Percentiles rank a stretch among this genome's conserved stretches.
Conservation (phyloP, 2,329 filamentous ascomycete species). For the Chaetomium sp. region DNA sequence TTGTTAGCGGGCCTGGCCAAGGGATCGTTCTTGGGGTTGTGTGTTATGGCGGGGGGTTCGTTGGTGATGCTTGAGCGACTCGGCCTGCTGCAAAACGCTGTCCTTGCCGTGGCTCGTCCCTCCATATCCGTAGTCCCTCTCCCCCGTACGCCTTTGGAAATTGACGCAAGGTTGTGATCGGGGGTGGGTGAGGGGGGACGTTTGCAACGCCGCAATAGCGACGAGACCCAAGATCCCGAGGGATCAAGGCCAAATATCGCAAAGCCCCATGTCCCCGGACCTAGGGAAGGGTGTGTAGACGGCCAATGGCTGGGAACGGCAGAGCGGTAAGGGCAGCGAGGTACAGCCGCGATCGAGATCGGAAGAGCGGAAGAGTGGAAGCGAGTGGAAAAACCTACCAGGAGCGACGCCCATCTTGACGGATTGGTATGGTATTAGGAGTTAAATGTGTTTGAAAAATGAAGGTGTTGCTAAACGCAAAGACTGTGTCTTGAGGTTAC, state of each 20-base stretch:
- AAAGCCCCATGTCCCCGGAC: not conserved
- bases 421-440: slow-evolving; percentile 16
- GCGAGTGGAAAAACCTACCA: slow-evolving; percentile 28
- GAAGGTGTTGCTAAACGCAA: slow-evolving; percentile 14
- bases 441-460: slow-evolving; percentile 13
- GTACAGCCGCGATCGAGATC: slow-evolving; percentile 3
- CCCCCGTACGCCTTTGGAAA: slow-evolving; percentile 9
- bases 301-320: slow-evolving; percentile 21
- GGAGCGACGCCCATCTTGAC: slow-evolving; percentile 34
- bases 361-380: not conserved
- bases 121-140: not conserved
- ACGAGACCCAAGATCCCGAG: not conserved
- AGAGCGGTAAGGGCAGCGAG: slow-evolving; percentile 2
- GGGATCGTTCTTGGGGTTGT: not conserved
- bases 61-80: not conserved
- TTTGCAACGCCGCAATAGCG: not conserved
- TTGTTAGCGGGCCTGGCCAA: slow-evolving; percentile 4
- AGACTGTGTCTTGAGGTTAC: slow-evolving; percentile 7
- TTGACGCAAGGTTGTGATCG: slow-evolving; percentile 10
- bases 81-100: not conserved
- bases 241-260: not conserved
- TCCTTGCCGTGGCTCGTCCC: not conserved
- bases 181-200: not conserved
- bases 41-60: not conserved
- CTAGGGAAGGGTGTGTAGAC: slow-evolving; percentile 1